Evolutionary conservation across 208 protist species (phyloP).

Genomic region (Vickermania ingenoplastis): DNA sequence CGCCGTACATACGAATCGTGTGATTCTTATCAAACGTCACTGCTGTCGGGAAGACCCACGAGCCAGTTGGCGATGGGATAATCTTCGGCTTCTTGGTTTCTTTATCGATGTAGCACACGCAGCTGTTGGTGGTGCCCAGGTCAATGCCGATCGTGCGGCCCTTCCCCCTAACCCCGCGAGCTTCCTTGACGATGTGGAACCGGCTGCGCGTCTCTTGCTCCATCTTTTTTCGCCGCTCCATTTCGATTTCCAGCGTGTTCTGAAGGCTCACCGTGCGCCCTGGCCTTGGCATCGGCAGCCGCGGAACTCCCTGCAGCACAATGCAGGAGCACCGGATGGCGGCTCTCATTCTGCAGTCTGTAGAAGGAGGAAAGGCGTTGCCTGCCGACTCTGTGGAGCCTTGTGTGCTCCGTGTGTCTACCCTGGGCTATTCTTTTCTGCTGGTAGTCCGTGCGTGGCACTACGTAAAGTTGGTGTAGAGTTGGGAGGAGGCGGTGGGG

Average conservation of each 20-base stretch:
- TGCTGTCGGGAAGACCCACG: constrained; percentile 87
- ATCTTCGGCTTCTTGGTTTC: constrained; percentile 71
- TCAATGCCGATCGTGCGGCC: constrained; percentile 94
- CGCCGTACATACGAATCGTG: constrained; percentile 73
- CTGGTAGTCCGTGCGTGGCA: too few species aligned
- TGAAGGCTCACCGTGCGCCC: constrained; percentile 52
- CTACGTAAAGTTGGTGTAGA: too few species aligned
- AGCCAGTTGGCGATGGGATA: constrained; percentile 85
- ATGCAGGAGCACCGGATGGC: background rate
- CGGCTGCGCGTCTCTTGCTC: constrained; percentile 46
- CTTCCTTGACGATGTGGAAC: constrained; percentile 75
- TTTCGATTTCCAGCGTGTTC: constrained; percentile 73
- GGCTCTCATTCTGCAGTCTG: too few species aligned
- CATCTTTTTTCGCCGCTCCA: constrained; percentile 56
- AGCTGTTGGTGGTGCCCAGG: constrained; percentile 98
- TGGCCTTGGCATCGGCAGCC: constrained; percentile 14
- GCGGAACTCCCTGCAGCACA: background rate
- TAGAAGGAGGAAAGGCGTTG: too few species aligned
- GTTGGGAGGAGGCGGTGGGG: too few species aligned
- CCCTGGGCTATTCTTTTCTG: too few species aligned
- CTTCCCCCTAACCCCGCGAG: constrained; percentile 14
- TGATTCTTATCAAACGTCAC: constrained; percentile 89
- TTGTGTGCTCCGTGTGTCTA: too few species aligned
- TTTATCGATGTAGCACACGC: constrained; percentile 88
- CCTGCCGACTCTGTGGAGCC: too few species aligned